A percentile compares a stretch with the other conserved stretches of the same genome.
Evolutionary conservation across 2,329 filamentous ascomycete species (phyloP).

Genomic region (Hawksworthiomyces lignivorus): DNA sequence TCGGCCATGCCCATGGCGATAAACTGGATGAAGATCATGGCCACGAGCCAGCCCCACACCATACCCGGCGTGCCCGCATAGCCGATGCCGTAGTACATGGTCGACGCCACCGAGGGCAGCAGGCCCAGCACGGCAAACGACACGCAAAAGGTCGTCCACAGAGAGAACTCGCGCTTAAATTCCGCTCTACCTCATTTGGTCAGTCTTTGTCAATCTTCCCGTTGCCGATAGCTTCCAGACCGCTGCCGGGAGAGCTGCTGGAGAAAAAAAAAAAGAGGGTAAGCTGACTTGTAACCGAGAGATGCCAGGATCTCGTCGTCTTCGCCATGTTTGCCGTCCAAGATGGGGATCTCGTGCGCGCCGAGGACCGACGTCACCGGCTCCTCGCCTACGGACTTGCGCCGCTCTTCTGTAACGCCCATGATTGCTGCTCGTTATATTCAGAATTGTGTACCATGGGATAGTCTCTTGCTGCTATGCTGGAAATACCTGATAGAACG

Average conservation of each 20-base stretch:
- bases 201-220: no score
- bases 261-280: no score
- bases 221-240: no score
- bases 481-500: no score
- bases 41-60: constrained; percentile 70
- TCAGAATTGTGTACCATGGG: no score
- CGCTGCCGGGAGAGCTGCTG: no score
- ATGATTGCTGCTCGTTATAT: no score
- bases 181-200: no score
- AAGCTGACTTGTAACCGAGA: constrained; percentile 39
- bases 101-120: constrained; percentile 63
- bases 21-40: constrained; percentile 64
- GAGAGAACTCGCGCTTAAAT: constrained; percentile 57
- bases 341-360: constrained; percentile 11
- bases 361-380: constrained; percentile 14
- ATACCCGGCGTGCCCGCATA: constrained; percentile 49
- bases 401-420: no score
- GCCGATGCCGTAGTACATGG: constrained; percentile 61
- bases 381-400: constrained; percentile 14
- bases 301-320: constrained; percentile 57
- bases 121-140: constrained; percentile 66
- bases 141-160: constrained; percentile 69
- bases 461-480: no score
- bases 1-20: constrained; percentile 64
- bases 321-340: constrained; percentile 7